phyloP scores from a whole-genome alignment of 768 basidiomycete genomes.

The Rhodotorula sphaerocarpa region DNA sequence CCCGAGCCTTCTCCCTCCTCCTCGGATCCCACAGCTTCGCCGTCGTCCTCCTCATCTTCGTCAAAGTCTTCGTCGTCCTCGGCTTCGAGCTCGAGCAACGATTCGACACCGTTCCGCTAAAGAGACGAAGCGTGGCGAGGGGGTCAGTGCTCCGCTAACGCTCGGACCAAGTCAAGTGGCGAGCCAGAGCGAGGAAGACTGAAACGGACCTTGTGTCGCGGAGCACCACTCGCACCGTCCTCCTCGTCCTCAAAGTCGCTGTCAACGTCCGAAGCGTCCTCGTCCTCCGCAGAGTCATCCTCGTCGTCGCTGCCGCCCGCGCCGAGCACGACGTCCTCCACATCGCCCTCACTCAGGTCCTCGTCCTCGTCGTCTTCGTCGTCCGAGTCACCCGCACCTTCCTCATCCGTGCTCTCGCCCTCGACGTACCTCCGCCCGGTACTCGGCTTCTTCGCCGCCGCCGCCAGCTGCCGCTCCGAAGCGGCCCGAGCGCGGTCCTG shows the following conservation, averaged over 20 bases:
- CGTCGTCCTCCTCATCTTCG: slow-evolving; percentile 19
- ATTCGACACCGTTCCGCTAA: slow-evolving; percentile 20
- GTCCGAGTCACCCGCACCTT: not conserved
- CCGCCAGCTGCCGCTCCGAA: slow-evolving; percentile 5
- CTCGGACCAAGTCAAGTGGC: not conserved
- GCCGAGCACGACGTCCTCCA: slow-evolving; percentile 52
- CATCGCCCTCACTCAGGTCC: slow-evolving; percentile 61
- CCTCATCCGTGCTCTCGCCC: slow-evolving; percentile 62
- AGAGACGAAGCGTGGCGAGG: not conserved
- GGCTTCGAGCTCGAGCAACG: slow-evolving; percentile 26
- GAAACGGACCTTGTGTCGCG: slow-evolving; percentile 33
- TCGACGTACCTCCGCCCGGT: slow-evolving; percentile 56
- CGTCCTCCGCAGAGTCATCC: slow-evolving; percentile 34
- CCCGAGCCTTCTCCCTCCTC: slow-evolving; percentile 20
- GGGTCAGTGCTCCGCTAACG: not conserved
- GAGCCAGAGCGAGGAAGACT: not conserved
- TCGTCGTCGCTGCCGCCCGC: slow-evolving; percentile 42
- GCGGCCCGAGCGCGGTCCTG: slow-evolving; percentile 46
- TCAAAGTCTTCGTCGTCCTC: slow-evolving; percentile 23
- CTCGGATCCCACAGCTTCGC: not conserved
- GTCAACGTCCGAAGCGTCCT: slow-evolving; percentile 32
- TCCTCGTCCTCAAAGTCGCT: slow-evolving; percentile 37
- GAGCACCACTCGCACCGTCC: slow-evolving; percentile 16
- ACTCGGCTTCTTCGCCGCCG: slow-evolving; percentile 39
- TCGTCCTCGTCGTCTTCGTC: slow-evolving; percentile 56